A percentile compares a stretch with the other conserved stretches of the same genome.
Evolutionary conservation across 768 basidiomycete genomes (phyloP).

Genomic region (Leccinellum luteum): DNA sequence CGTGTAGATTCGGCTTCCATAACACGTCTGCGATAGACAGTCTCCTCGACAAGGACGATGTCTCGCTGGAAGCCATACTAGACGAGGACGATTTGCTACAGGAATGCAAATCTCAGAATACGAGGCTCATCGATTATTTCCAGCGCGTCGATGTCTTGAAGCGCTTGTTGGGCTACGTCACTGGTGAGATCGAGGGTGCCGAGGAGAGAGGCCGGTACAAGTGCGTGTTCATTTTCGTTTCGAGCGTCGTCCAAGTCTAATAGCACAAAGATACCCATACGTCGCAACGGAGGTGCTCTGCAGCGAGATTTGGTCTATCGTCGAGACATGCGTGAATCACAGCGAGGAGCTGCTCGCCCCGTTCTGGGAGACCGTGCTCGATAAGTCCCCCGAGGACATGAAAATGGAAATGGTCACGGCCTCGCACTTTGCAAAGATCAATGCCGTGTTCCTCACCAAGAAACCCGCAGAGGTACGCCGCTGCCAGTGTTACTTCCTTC

Average conservation of each 20-base stretch:
- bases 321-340: slow-evolving; percentile 80
- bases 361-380: slow-evolving; percentile 90
- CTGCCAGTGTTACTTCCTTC: slow-evolving; percentile 9
- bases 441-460: slow-evolving; percentile 82
- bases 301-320: slow-evolving; percentile 93
- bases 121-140: slow-evolving; percentile 84
- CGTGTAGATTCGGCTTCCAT: slow-evolving; percentile 80
- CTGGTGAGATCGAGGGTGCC: slow-evolving; percentile 80
- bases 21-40: slow-evolving; percentile 88
- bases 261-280: slow-evolving; percentile 71
- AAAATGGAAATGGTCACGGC: slow-evolving; percentile 84
- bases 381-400: slow-evolving; percentile 81
- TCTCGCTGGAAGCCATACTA: slow-evolving; percentile 84
- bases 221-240: slow-evolving; percentile 44
- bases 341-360: slow-evolving; percentile 71
- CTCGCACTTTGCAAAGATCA: slow-evolving; percentile 93
- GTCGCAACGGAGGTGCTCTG: slow-evolving; percentile 94
- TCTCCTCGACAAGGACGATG: slow-evolving; percentile 86
- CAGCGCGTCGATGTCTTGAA: slow-evolving; percentile 78
- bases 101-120: slow-evolving; percentile 95
- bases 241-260: slow-evolving; percentile 4
- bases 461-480: slow-evolving; percentile 80
- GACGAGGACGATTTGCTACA: slow-evolving; percentile 93
- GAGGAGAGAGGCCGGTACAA: slow-evolving; percentile 80
- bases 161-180: slow-evolving; percentile 79